phyloP scores from a whole-genome alignment of 139 green algal genomes.

The Trebouxia sp. region DNA sequence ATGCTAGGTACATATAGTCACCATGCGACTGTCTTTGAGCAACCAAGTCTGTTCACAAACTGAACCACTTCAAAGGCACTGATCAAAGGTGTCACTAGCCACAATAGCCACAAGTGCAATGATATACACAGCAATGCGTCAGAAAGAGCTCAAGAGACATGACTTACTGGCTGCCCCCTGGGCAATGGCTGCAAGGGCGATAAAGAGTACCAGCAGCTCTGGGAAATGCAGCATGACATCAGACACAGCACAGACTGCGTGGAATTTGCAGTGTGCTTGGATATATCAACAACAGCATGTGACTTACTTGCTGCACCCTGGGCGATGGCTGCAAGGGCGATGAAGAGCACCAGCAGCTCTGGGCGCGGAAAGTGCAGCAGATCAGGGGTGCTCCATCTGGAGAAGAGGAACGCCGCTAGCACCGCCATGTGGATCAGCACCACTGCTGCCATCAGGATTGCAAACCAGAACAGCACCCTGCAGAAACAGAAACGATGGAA shows the following conservation, averaged over 20 bases:
- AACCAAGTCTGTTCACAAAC: no score
- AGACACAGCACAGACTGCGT: no score
- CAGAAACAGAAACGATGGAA: not conserved
- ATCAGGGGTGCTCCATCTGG: conserved; percentile 13
- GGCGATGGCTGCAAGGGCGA: conserved; percentile 33
- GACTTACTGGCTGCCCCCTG: conserved; percentile 32
- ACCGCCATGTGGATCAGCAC: conserved; percentile 19
- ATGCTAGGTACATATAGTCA: no score
- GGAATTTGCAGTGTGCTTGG: no score
- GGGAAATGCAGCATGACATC: conserved; percentile 42
- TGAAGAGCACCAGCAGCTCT: conserved; percentile 34
- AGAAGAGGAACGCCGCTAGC: not conserved
- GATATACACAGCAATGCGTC: no score
- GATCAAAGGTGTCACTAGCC: no score
- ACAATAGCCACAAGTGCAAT: no score
- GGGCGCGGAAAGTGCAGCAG: conserved; percentile 42
- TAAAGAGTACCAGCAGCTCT: conserved; percentile 34
- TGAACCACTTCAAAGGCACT: no score
- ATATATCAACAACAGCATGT: no score
- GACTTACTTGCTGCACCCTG: conserved; percentile 32
- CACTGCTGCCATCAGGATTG: not conserved
- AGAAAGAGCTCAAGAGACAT: no score
- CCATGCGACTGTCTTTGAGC: no score
- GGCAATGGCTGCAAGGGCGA: conserved; percentile 33
- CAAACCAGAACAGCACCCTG: conserved; percentile 33